Evolutionary conservation across 2,329 filamentous ascomycete species (phyloP).

Genomic region (Apiospora malaysiana): DNA sequence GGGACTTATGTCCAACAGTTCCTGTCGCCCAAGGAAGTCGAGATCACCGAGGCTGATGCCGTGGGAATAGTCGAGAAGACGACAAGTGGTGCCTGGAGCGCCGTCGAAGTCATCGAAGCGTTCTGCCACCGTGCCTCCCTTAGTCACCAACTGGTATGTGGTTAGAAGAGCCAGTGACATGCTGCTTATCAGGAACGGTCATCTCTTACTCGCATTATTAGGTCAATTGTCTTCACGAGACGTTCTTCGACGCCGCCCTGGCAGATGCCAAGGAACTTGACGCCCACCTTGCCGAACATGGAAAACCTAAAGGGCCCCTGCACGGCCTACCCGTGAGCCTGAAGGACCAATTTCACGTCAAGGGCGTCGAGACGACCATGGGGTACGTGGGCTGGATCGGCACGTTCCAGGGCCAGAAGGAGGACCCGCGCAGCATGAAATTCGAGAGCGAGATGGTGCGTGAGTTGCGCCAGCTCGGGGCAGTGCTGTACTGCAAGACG

Average conservation of each 20-base stretch:
- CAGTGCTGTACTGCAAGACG: constrained; percentile 29
- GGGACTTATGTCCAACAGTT: constrained; percentile 15
- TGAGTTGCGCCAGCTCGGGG: constrained; percentile 24
- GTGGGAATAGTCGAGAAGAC: constrained; percentile 19
- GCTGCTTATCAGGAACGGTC: neutral
- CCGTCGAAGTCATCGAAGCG: constrained; percentile 19
- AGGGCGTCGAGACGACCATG: constrained; percentile 33
- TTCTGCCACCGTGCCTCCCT: constrained; percentile 24
- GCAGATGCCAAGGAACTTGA: constrained; percentile 21
- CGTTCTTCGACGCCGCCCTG: constrained; percentile 21
- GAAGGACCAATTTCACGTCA: constrained; percentile 36
- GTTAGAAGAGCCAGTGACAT: too few species aligned
- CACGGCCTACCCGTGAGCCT: constrained; percentile 35
- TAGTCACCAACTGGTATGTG: constrained; percentile 21
- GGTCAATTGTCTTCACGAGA: constrained; percentile 22
- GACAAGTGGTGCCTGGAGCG: neutral
- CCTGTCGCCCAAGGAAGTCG: constrained; percentile 12
- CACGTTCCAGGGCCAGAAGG: constrained; percentile 19
- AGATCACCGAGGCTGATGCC: constrained; percentile 18
- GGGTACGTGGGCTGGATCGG: constrained; percentile 32
- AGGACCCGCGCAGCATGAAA: constrained; percentile 8
- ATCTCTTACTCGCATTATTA: neutral
- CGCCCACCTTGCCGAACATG: neutral
- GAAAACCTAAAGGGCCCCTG: constrained; percentile 25
- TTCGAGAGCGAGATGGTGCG: constrained; percentile 24